These are phyloP conservation scores for Zanthoxylum bungeanum DNA, from an alignment of 345 rosid species.

Conservation along the genomic window DNA sequence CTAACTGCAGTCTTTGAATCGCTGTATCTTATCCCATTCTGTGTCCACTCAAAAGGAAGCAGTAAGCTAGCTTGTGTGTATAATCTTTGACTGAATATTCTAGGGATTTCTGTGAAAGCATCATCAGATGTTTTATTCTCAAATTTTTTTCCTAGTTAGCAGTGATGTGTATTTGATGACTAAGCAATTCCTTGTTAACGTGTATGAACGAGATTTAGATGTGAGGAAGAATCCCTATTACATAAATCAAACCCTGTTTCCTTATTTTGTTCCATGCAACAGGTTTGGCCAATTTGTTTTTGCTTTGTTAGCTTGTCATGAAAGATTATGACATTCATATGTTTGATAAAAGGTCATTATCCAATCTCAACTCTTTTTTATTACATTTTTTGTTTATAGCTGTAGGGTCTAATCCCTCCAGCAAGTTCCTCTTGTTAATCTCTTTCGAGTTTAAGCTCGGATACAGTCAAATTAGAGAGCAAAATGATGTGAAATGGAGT, in stretches of 20 bases:
- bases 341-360: neutral
- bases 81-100: slow-evolving; percentile 28
- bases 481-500: slow-evolving; percentile 46
- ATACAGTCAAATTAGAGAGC: slow-evolving; percentile 3
- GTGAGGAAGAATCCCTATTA: no score
- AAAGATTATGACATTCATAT: neutral
- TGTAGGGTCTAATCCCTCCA: no score
- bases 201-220: no score
- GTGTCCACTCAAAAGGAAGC: neutral
- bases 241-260: slow-evolving; percentile 9
- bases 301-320: no score
- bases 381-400: no score
- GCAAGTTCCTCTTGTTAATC: no score
- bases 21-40: neutral
- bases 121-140: slow-evolving; percentile 18
- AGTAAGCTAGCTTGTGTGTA: slow-evolving; percentile 24
- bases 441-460: neutral
- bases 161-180: slow-evolving; percentile 18
- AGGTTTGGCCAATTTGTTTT: no score
- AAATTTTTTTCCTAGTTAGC: slow-evolving; percentile 9
- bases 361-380: no score
- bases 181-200: slow-evolving; percentile 20
- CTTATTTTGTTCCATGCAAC: no score
- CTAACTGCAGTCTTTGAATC: neutral
- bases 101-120: slow-evolving; percentile 27